Evolutionary conservation across 179 eudicot genomes (phyloP).

Genomic region (Sideroxylon spinosum): DNA sequence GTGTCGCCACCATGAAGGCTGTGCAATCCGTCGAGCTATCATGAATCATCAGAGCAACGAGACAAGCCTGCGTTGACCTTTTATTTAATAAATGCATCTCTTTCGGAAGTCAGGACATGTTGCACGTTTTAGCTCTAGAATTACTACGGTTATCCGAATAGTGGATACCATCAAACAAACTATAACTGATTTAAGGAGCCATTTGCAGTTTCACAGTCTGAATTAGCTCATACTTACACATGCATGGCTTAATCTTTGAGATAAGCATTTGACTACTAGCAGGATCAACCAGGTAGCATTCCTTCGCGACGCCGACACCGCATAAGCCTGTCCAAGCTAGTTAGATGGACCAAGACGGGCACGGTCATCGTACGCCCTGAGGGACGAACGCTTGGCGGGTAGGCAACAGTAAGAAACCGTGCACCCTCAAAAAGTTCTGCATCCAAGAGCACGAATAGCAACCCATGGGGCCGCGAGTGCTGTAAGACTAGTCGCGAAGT

Average conservation of each 20-base stretch:
- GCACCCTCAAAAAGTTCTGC: no score
- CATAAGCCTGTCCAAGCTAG: no score
- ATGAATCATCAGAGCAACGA: background rate
- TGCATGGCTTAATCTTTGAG: slow-evolving; percentile 55
- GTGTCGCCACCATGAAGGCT: no score
- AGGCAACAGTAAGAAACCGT: no score
- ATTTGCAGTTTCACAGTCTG: slow-evolving; percentile 18
- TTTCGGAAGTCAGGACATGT: background rate
- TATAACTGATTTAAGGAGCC: slow-evolving; percentile 17
- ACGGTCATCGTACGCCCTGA: no score
- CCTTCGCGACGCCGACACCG: background rate
- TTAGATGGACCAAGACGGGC: no score
- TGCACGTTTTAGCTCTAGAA: slow-evolving; percentile 7
- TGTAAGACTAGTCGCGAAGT: no score
- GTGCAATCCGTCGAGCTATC: background rate
- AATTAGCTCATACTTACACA: slow-evolving; percentile 24
- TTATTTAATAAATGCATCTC: background rate
- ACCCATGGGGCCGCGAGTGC: no score
- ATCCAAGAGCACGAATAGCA: no score
- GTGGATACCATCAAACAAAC: slow-evolving; percentile 12
- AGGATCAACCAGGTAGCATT: slow-evolving; percentile 44
- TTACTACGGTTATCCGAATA: slow-evolving; percentile 9
- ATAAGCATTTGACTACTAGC: slow-evolving; percentile 74
- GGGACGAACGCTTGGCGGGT: no score
- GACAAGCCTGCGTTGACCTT: background rate